Evolutionary conservation across 768 basidiomycete species (phyloP).

Genomic region (Auriscalpium microsporum): DNA sequence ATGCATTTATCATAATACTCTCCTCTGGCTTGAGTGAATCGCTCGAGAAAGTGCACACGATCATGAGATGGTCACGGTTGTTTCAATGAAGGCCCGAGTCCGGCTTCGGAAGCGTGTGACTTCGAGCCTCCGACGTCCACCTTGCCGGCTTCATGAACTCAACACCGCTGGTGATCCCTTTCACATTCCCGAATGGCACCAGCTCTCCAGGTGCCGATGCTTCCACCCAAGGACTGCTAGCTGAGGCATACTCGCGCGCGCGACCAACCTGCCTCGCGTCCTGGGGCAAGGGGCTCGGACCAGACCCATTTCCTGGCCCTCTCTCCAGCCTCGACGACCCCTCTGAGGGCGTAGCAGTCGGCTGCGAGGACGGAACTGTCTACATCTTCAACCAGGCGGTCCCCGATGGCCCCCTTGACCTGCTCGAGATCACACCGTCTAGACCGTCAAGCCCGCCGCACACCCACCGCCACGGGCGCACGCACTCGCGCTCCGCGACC

Average conservation of each 20-base stretch:
- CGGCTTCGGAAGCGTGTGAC: too few species aligned
- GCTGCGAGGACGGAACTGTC: conserved; percentile 30
- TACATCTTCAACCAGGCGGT: conserved; percentile 21
- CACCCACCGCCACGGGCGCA: conserved; percentile 5
- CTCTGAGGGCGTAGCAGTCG: conserved; percentile 22
- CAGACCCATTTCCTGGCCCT: neutral
- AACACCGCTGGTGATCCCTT: neutral
- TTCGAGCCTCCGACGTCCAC: too few species aligned
- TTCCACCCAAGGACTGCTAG: neutral
- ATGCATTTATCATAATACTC: too few species aligned
- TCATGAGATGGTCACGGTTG: too few species aligned
- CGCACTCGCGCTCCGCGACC: conserved; percentile 9
- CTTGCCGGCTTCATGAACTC: neutral
- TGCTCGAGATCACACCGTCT: conserved; percentile 4
- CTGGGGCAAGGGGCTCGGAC: neutral
- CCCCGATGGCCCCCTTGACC: neutral
- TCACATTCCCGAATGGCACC: neutral
- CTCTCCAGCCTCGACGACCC: conserved; percentile 1
- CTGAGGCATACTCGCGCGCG: neutral
- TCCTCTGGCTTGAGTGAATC: too few species aligned
- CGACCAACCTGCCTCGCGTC: neutral
- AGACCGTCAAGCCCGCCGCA: conserved; percentile 1
- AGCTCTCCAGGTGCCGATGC: neutral
- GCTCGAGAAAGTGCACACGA: too few species aligned
- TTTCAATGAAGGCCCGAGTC: too few species aligned